Conservation (phyloP, 2,329 filamentous ascomycete genomes). For the Trichophyton benhamiae region DNA sequence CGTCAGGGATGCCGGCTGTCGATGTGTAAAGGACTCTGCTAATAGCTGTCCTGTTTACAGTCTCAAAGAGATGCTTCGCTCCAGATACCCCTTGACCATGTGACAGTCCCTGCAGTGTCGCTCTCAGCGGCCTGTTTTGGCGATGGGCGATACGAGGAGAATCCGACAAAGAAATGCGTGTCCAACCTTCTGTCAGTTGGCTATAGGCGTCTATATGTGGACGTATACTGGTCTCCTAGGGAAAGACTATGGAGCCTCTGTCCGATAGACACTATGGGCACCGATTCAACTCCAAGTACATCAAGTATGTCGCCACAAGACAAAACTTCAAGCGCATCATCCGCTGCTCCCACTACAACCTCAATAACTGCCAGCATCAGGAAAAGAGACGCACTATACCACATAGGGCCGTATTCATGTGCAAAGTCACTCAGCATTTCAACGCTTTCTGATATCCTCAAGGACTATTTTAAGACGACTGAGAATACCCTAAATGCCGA, state of each 20-base stretch:
- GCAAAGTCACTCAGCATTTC: conserved; percentile 41
- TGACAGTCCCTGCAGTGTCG: conserved; percentile 45
- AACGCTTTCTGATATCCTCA: conserved; percentile 39
- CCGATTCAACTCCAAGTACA: conserved; percentile 9
- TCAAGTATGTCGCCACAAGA: neutral
- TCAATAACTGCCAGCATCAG: neutral
- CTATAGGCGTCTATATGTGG: conserved; percentile 46
- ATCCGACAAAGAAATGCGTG: conserved; percentile 43
- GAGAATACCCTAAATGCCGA: conserved; percentile 44
- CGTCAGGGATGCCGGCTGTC: conserved; percentile 10
- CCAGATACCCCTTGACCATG: conserved; percentile 50
- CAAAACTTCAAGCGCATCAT: neutral
- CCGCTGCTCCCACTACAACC: neutral
- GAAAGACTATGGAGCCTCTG: conserved; percentile 48
- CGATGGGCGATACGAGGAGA: conserved; percentile 41
- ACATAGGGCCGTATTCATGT: conserved; percentile 46
- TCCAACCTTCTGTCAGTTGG: conserved; percentile 51
- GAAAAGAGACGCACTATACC: conserved; percentile 21
- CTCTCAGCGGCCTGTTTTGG: conserved; percentile 49
- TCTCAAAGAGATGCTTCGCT: conserved; percentile 50
- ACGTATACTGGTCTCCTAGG: conserved; percentile 51
- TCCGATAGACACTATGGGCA: conserved; percentile 33
- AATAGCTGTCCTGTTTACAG: conserved; percentile 24
- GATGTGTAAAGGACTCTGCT: neutral
- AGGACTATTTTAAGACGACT: conserved; percentile 43